These are phyloP conservation scores for Galerina marginata DNA, from an alignment of 768 basidiomycete species.

Conservation along the genomic window DNA sequence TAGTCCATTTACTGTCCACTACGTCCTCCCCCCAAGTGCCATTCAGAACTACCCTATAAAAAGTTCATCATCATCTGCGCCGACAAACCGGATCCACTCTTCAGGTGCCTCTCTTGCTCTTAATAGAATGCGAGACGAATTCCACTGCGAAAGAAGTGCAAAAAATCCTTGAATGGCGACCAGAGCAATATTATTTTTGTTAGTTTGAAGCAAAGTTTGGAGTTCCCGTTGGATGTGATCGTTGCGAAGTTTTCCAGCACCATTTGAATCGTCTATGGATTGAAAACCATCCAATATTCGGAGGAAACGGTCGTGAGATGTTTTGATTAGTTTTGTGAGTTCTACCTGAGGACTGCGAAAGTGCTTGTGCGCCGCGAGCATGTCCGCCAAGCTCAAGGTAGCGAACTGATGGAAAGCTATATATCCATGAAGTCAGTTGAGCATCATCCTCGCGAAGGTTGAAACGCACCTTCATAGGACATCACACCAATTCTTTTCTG, in stretches of 20 bases:
- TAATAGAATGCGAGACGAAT: slow-evolving; percentile 1
- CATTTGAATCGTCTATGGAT: background rate
- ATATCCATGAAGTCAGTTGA: background rate
- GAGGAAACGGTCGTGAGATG: slow-evolving; percentile 17
- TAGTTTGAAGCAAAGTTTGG: slow-evolving; percentile 1
- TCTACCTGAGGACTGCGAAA: slow-evolving; percentile 14
- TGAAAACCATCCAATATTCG: slow-evolving; percentile 7
- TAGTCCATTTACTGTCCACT: too few species aligned
- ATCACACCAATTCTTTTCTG: slow-evolving; percentile 5
- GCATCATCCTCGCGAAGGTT: background rate
- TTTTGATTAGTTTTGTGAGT: slow-evolving; percentile 6
- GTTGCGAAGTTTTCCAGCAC: background rate
- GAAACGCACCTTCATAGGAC: slow-evolving; percentile 12
- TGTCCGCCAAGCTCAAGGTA: background rate
- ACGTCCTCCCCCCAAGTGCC: too few species aligned
- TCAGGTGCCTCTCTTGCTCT: slow-evolving; percentile 6
- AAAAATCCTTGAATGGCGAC: slow-evolving; percentile 15
- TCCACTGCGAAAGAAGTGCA: slow-evolving; percentile 8
- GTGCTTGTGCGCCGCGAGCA: slow-evolving; percentile 9
- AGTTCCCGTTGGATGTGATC: background rate
- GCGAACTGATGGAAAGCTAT: slow-evolving; percentile 11
- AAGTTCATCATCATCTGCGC: slow-evolving; percentile 3
- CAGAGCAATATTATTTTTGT: slow-evolving; percentile 12
- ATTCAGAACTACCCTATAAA: slow-evolving; percentile 1
- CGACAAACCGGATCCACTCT: slow-evolving; percentile 4